Evolutionary conservation across 1,284 basidiomycete species (phyloP).

Genomic region (Sutorius eximius): DNA sequence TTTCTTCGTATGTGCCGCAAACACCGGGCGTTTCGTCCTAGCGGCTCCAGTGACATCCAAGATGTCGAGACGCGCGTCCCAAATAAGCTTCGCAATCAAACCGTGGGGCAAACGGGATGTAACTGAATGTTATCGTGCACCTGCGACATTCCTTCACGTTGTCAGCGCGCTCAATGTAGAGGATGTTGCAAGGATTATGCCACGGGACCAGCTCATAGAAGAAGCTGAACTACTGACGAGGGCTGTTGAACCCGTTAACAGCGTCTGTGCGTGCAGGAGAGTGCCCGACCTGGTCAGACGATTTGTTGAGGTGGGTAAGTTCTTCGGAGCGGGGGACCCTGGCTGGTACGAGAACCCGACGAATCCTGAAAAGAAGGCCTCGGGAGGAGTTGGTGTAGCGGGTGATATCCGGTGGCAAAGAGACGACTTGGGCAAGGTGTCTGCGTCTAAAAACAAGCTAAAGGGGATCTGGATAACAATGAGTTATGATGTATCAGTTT

Average conservation of each 20-base stretch:
- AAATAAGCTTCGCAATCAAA: slow-evolving; percentile 23
- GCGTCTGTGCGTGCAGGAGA: slow-evolving; percentile 1
- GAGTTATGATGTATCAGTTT: neutral
- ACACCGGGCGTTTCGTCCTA: slow-evolving; percentile 18
- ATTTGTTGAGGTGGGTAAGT: slow-evolving; percentile 15
- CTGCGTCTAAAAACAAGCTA: neutral
- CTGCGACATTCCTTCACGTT: slow-evolving; percentile 23
- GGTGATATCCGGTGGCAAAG: neutral
- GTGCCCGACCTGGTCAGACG: neutral
- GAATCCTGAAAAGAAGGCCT: slow-evolving; percentile 14
- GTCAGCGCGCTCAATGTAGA: slow-evolving; percentile 26
- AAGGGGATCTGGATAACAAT: too few relatives aligned
- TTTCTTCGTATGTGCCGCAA: slow-evolving; percentile 37
- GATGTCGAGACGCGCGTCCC: slow-evolving; percentile 38
- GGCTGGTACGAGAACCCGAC: slow-evolving; percentile 18
- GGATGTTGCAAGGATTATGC: slow-evolving; percentile 28
- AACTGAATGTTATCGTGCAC: neutral
- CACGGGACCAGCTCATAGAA: slow-evolving; percentile 33
- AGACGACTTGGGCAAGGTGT: too few relatives aligned
- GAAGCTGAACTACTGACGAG: slow-evolving; percentile 36
- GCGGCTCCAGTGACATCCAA: slow-evolving; percentile 37
- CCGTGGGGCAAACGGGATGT: neutral
- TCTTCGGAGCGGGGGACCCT: slow-evolving; percentile 6
- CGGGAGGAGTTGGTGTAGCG: slow-evolving; percentile 12
- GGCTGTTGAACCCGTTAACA: slow-evolving; percentile 22